These are phyloP conservation scores for Phytophthora ramorum DNA, from an alignment of 352 stramenopile species.

Conservation along the genomic window DNA sequence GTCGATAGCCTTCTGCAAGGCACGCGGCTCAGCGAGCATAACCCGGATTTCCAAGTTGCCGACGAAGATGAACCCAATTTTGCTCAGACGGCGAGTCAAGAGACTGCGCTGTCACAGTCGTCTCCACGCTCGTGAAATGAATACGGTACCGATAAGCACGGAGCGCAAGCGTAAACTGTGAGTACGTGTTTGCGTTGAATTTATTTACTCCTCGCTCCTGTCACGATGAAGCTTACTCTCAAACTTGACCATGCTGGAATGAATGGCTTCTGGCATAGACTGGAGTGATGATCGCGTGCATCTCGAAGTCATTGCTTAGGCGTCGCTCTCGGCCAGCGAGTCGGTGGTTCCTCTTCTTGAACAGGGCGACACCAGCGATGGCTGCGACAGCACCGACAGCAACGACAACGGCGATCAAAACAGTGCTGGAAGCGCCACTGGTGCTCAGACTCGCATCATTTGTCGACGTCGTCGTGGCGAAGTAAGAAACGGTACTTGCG, in stretches of 20 bases:
- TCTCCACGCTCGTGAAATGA: constrained; percentile 6
- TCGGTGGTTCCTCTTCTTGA: constrained; percentile 4
- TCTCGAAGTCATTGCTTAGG: constrained; percentile 25
- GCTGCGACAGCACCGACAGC: constrained; percentile 9
- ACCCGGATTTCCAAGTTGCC: constrained; percentile 32
- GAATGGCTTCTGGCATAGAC: constrained; percentile 12
- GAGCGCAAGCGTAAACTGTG: neutral
- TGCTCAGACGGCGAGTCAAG: constrained; percentile 7
- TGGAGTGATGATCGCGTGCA: constrained; percentile 22
- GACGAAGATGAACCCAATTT: constrained; percentile 16
- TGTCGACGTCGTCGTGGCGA: constrained; percentile 11
- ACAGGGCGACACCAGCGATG: constrained; percentile 3
- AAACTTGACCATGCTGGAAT: constrained; percentile 11
- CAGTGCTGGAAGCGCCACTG: neutral
- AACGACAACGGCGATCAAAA: constrained; percentile 4
- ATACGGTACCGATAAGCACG: neutral
- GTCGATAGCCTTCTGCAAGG: constrained; percentile 64
- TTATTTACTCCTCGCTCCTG: neutral
- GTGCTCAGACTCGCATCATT: neutral
- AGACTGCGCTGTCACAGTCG: constrained; percentile 5
- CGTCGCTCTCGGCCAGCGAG: constrained; percentile 8
- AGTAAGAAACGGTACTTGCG: constrained; percentile 2
- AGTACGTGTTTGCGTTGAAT: neutral
- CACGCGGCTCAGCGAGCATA: constrained; percentile 44
- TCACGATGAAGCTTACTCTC: neutral